These are phyloP conservation scores for Apiotrichum laibachii DNA, from an alignment of 1,284 basidiomycete genomes.

Conservation along the genomic window DNA sequence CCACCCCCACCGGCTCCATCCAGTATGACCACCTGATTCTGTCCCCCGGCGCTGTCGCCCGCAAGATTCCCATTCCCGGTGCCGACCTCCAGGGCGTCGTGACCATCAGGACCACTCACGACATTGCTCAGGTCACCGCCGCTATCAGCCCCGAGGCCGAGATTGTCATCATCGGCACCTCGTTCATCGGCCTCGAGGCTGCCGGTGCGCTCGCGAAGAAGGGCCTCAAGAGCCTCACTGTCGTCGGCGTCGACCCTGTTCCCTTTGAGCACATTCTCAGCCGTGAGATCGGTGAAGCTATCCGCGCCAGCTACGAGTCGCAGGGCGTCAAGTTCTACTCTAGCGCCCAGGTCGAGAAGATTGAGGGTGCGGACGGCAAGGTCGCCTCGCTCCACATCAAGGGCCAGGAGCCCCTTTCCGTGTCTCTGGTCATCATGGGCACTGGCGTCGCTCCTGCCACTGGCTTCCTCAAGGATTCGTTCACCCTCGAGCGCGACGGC, in stretches of 20 bases:
- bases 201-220: conserved; percentile 72
- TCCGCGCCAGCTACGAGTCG: conserved; percentile 77
- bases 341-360: conserved; percentile 68
- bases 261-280: conserved; percentile 83
- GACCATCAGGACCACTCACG: conserved; percentile 68
- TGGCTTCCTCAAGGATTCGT: conserved; percentile 68
- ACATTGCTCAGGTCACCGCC: conserved; percentile 72
- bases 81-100: conserved; percentile 73
- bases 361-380: conserved; percentile 53
- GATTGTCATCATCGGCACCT: conserved; percentile 80
- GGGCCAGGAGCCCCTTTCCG: conserved; percentile 63
- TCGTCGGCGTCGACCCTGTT: conserved; percentile 79
- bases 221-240: conserved; percentile 63
- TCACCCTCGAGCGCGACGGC: conserved; percentile 69
- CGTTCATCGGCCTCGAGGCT: conserved; percentile 92
- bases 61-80: conserved; percentile 70
- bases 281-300: conserved; percentile 70
- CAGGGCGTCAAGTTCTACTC: conserved; percentile 83
- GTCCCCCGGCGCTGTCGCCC: conserved; percentile 65
- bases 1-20: conserved; percentile 59
- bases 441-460: conserved; percentile 87
- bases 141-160: conserved; percentile 62
- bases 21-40: conserved; percentile 72
- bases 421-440: conserved; percentile 82
- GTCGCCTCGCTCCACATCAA: conserved; percentile 61